Evolutionary conservation across 139 green algal species (phyloP), one percentile per base, ranked within the genome.

Genomic region (Picochlorum sp.): DNA sequence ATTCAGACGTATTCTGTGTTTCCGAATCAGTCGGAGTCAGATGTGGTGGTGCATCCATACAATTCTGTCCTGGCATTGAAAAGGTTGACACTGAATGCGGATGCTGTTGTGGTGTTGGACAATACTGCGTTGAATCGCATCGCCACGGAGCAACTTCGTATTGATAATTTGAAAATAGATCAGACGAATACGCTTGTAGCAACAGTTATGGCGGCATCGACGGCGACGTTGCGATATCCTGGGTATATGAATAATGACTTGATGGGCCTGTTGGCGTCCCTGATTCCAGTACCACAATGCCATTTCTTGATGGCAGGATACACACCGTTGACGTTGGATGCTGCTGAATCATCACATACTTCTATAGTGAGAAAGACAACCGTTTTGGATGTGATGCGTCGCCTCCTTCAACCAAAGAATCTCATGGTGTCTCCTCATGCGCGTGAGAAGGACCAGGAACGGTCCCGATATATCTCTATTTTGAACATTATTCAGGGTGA

Each of bases 191-290:
- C 67, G 13, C 82, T 99, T 30, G 93, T 99, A 34, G 90, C 86
- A 18, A 98, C 91, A 1, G 94, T 99, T 45, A 99, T 99, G 94
- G 90, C 94, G 2, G 94, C 94, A 1, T 92, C 81, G 38, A 99
- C 94, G 9, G 95, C 93, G 7, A 98, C 94, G 7, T 74, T 99
- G 56, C 67, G 94, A 3, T 99, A 97, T 70, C 87, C 88, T 70
- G 92, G 93, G 23, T 98, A 98, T 84, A 98, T 97, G 92, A 97
- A 98, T 83, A 99, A 98, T 76, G 94, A 98, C 77, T 73, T 99
- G 51, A 87, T 96, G 45, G 92, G 92, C 1, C 72, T 98, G 49
- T 78, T 99, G 23, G 91, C 94, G 1, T 90, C 81, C 4, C 88
- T 99, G 20, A 92, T 98, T 61, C 91, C 92, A 24, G 94, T 90